Percentiles rank a stretch among this genome's conserved stretches.
Conservation (phyloP, 805 yeast species). For the Lipomyces kockii region DNA sequence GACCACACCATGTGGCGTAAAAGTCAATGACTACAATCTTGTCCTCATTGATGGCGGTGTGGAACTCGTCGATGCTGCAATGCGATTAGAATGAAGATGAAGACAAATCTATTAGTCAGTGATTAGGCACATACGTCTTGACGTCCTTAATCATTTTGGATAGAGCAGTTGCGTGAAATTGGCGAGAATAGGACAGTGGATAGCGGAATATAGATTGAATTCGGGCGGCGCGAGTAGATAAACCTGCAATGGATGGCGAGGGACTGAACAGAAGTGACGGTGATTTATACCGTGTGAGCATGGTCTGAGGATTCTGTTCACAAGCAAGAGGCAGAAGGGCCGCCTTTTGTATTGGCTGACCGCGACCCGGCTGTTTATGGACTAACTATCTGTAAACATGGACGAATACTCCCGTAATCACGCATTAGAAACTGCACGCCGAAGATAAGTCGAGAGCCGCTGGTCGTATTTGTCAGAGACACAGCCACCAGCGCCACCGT, state of each 20-base stretch:
- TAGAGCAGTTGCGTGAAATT: constrained; percentile 17
- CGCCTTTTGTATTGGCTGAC: neutral
- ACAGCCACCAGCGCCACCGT: neutral
- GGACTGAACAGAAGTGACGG: neutral
- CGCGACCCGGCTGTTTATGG: neutral
- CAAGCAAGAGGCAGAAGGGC: neutral
- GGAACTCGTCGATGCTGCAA: constrained; percentile 60
- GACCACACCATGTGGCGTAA: constrained; percentile 98
- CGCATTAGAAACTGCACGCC: neutral
- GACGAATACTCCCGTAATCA: neutral
- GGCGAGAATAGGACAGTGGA: neutral
- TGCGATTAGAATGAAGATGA: neutral
- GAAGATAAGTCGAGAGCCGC: neutral
- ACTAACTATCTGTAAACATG: neutral
- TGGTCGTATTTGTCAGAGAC: neutral
- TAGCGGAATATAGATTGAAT: neutral
- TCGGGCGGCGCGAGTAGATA: neutral
- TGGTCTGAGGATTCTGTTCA: neutral
- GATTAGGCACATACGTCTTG: constrained; percentile 17
- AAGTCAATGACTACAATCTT: constrained; percentile 92
- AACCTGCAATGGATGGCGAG: neutral
- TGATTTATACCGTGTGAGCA: neutral
- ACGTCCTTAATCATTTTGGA: constrained; percentile 32
- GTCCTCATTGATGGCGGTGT: constrained; percentile 61
- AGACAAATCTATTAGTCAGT: neutral